Base-by-base conservation (phyloP, 352 stramenopile species). In the Phytophthora quininea region DNA sequence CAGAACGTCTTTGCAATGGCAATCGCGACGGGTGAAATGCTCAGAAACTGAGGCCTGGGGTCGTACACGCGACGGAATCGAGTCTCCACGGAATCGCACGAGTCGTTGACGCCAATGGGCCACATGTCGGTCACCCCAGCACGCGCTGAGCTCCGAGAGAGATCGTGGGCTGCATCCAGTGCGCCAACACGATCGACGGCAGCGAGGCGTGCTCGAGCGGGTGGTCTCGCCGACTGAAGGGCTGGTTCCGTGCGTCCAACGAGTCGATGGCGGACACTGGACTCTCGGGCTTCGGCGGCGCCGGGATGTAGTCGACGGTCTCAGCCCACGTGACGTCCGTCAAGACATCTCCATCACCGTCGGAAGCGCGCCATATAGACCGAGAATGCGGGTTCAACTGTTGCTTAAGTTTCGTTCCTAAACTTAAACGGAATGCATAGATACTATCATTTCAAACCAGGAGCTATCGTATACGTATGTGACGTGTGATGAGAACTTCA, bases 71-170 rank as follows among this genome's bases (percentile, higher is more conserved):
- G 19, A 6, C 58, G 45, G 42, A 80, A 80, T 11, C 73, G 73
- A 11, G 52, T 40, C 30, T 73, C 56, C 12, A 80, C 50, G 15
- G 60, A 62, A 29, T 74, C 64, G 42, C 73, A 77, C 24, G 64
- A 49, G 54, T 80, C 73, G 14, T 48, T 40, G 1, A 64, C 56
- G 27, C 68, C 74, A 32, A 77, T 60, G 14, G 55, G 57, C 77
- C 77, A 86, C 10, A 82, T 56, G 62, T 86, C 77, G 19, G 81
- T 69, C 24, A 73, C 62, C 29, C 68, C 0, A 86, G 64, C 12
- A 76, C 67, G 45, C 78, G 77, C 4, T 70, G 48, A 8, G 73
- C 53, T 29, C 74, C 71, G 32, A 79, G 59, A 38, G 73, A 77
- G 24, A 86, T 48, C 27, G 83, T 57, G 32, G 74, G 68, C 47